Evolutionary conservation across 768 basidiomycete species (phyloP).

Genomic region (Suillus plorans): DNA sequence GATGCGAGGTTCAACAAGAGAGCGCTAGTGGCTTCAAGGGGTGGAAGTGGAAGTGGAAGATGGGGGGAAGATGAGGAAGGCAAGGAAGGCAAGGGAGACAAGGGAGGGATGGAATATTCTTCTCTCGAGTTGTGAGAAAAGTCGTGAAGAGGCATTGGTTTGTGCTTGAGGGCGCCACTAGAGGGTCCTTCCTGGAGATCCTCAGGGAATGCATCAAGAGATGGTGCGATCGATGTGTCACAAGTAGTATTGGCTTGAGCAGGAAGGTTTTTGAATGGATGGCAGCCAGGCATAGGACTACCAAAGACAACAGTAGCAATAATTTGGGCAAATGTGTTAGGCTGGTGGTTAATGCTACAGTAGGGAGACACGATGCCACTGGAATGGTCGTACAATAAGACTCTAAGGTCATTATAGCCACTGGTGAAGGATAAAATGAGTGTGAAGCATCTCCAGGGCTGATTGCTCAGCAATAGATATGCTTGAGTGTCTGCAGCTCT

Average conservation of each 20-base stretch:
- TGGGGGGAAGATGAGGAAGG: not conserved
- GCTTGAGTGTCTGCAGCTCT: not conserved
- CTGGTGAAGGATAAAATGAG: not conserved
- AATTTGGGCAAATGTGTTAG: not conserved
- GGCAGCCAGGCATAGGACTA: not conserved
- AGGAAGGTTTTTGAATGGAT: not conserved
- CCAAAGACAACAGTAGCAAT: not conserved
- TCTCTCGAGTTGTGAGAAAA: not conserved
- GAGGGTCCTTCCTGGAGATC: not conserved
- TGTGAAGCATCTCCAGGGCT: not conserved
- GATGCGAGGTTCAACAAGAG: no score
- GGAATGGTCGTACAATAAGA: not conserved
- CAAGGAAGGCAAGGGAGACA: no score
- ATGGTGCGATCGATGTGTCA: not conserved
- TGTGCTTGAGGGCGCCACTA: not conserved
- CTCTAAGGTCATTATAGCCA: not conserved
- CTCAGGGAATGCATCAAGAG: not conserved
- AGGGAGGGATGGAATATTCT: not conserved
- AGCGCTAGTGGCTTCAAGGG: no score
- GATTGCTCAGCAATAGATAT: not conserved
- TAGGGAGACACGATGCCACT: not conserved
- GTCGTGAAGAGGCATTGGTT: no score
- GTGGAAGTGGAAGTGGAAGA: not conserved
- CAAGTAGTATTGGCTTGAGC: not conserved
- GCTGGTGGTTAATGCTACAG: not conserved